Evolutionary conservation across 164 flowering plant species (phyloP).

Genomic region (Sextonia rubra): DNA sequence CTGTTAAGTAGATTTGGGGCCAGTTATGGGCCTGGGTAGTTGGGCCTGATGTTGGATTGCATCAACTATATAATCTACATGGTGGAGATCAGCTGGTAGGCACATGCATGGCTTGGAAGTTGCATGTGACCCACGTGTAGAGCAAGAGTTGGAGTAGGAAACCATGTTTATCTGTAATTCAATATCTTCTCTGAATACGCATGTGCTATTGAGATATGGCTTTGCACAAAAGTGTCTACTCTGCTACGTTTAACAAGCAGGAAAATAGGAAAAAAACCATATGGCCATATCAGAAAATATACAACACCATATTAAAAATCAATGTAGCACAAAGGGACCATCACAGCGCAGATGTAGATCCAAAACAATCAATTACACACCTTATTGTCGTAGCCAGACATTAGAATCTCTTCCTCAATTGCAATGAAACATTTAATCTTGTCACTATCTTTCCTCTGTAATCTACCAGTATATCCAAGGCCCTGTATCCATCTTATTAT

Average conservation of each 20-base stretch:
- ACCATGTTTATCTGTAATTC: background rate
- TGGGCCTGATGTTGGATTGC: too few species aligned
- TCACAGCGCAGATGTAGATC: background rate
- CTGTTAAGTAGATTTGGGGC: too few species aligned
- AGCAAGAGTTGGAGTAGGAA: background rate
- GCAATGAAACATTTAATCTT: slow-evolving; percentile 87
- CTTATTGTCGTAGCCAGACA: slow-evolving; percentile 90
- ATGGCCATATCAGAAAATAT: background rate
- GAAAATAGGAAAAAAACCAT: background rate
- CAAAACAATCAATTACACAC: slow-evolving; percentile 27
- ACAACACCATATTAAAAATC: background rate
- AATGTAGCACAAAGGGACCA: background rate
- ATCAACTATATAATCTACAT: background rate
- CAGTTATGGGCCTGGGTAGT: too few species aligned
- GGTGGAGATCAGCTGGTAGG: background rate
- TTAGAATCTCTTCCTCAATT: slow-evolving; percentile 65
- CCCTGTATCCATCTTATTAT: slow-evolving; percentile 90
- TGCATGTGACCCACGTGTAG: background rate
- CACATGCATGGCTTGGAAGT: background rate
- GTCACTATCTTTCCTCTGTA: slow-evolving; percentile 67
- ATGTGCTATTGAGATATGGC: background rate
- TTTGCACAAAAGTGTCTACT: background rate
- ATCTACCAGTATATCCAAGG: slow-evolving; percentile 67
- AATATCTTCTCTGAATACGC: background rate
- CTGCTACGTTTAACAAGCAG: background rate